Conservation (phyloP, 2,329 filamentous ascomycete genomes). For the Botrytis porri region DNA sequence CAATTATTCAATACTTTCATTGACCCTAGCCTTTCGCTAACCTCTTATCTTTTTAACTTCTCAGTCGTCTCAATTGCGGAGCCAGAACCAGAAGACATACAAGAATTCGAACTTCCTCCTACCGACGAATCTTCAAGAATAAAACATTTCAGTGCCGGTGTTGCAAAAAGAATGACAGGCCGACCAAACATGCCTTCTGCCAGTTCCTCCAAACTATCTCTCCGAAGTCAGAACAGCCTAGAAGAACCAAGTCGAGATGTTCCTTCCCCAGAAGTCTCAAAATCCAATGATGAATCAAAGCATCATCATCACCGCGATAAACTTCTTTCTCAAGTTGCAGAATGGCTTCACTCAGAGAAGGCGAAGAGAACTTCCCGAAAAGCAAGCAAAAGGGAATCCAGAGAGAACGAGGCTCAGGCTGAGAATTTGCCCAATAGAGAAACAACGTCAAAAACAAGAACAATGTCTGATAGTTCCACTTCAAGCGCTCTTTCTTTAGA, state of each 20-base stretch:
- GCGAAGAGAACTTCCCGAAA: slow-evolving; percentile 59
- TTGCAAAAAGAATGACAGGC: slow-evolving; percentile 32
- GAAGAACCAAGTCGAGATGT: slow-evolving; percentile 27
- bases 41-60: slow-evolving; percentile 22
- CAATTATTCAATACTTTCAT: neutral
- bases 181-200: slow-evolving; percentile 27
- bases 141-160: slow-evolving; percentile 33
- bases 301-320: slow-evolving; percentile 44
- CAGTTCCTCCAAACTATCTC: slow-evolving; percentile 29
- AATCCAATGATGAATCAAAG: slow-evolving; percentile 20
- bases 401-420: slow-evolving; percentile 20
- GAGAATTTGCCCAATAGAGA: slow-evolving; percentile 22
- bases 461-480: slow-evolving; percentile 61
- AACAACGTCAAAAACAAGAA: slow-evolving; percentile 38
- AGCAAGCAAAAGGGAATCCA: slow-evolving; percentile 42
- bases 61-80: slow-evolving; percentile 36
- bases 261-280: slow-evolving; percentile 19
- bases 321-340: slow-evolving; percentile 69
- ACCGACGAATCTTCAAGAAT: slow-evolving; percentile 27
- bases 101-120: slow-evolving; percentile 21
- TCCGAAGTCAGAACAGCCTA: slow-evolving; percentile 29
- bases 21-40: neutral
- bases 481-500: slow-evolving; percentile 73
- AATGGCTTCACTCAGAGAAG: slow-evolving; percentile 83
- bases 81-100: slow-evolving; percentile 30